Evolutionary conservation across 148 eudicot genomes (phyloP).

Genomic region (Vaccinium myrtillus): DNA sequence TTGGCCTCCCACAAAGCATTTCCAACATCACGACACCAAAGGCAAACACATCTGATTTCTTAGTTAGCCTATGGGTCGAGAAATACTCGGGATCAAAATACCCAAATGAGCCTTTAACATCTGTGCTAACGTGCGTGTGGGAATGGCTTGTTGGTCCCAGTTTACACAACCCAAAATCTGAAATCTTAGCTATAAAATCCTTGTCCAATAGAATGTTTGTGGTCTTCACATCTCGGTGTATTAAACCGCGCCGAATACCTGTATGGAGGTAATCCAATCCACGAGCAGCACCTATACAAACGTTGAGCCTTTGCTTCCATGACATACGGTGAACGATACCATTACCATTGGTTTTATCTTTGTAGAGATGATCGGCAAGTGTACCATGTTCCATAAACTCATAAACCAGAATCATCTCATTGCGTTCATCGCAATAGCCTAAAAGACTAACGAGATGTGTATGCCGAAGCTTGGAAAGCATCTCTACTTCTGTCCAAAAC

Average conservation of each 20-base stretch:
- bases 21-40: not conserved
- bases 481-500: conserved; percentile 18
- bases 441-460: no score
- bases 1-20: conserved; percentile 3
- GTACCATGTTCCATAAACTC: conserved; percentile 36
- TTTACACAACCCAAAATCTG: conserved; percentile 36
- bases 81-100: not conserved
- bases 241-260: not conserved
- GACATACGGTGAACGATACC: not conserved
- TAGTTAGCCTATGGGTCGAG: not conserved
- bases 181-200: conserved; percentile 32
- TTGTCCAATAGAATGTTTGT: conserved; percentile 40
- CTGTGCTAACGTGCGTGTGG: not conserved
- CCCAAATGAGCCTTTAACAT: not conserved
- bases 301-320: conserved; percentile 30
- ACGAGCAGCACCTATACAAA: conserved; percentile 30
- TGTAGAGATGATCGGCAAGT: conserved; percentile 35
- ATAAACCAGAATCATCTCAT: no score
- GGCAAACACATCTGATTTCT: not conserved
- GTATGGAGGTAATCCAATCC: conserved; percentile 20
- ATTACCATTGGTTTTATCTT: not conserved
- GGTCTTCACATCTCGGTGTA: conserved; percentile 34
- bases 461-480: conserved; percentile 16
- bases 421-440: no score
- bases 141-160: conserved; percentile 18